Evolutionary conservation across 306 rosid genomes (phyloP), one percentile per base, ranked within the genome.

Genomic region (Prunus mume): DNA sequence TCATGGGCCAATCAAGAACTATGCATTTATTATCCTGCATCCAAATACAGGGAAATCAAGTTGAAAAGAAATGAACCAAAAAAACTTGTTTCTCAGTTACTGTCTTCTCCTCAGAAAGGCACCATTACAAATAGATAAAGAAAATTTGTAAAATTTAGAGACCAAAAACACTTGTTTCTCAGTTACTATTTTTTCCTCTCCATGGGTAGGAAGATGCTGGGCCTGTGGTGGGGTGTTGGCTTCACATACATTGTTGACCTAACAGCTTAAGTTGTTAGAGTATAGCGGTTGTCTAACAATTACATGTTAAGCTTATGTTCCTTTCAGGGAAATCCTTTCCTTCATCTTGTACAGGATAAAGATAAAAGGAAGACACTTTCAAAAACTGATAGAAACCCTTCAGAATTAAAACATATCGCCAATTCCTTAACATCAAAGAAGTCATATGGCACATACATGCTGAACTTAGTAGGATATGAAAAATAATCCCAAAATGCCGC

Each of bases 21-120:
- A 92, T 90, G 74, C 97, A 94, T 57, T 69, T 89, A 2, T 65
- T 0, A 0, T 71, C 14, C 98, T 94, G 85, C 83, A 83, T 24
- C 69, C 68, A 73, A 60, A 67, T 60, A 62, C 41, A 9, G 32
- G 49, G 71, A 82, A 68, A 68, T 70, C 45, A 52, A 62, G 9
- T 54, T 55, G 34, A 27, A 60, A 52, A 41, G 49, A 60, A 34
- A 27, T 47, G 6, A 65, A 76, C 14, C 55, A 63, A 56, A 52
- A 7, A 61, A 1, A 45, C 38, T 6, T 15, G 17, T 22, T 63
- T 50, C 49, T 73, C 11, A 9, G 28, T 25, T 57, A 30, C 24
- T 27, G 20, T 55, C 41, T 24, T 22, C 43, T 72, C 67, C 43
- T 15, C n/a, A 72, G 76, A 58, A 57, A 43, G 18, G 65, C 43